phyloP scores from a whole-genome alignment of 2,329 filamentous ascomycete species.

The Aspergillus nomiae region DNA sequence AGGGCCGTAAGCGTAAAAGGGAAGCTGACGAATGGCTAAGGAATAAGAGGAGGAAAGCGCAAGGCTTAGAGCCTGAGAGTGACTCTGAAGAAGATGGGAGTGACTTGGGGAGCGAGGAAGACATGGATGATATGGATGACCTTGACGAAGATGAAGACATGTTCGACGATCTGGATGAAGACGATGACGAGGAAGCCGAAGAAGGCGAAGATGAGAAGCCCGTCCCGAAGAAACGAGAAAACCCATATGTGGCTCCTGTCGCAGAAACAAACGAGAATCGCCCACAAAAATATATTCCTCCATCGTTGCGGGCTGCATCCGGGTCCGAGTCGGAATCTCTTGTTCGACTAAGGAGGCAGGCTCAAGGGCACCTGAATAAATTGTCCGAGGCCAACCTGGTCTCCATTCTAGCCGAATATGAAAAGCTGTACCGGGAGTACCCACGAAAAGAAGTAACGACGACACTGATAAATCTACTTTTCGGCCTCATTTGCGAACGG shows the following conservation, averaged over 20 bases:
- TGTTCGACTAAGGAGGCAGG: constrained; percentile 71
- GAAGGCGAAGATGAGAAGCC: constrained; percentile 45
- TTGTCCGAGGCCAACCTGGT: constrained; percentile 88
- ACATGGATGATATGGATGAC: constrained; percentile 28
- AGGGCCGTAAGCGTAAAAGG: constrained; percentile 58
- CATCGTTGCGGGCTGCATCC: constrained; percentile 70
- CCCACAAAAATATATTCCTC: constrained; percentile 79
- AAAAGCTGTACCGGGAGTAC: constrained; percentile 79
- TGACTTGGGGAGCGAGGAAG: constrained; percentile 22
- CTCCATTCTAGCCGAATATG: constrained; percentile 78
- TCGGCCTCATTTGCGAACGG: constrained; percentile 77
- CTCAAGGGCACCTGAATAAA: constrained; percentile 88
- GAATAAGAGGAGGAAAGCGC: constrained; percentile 59
- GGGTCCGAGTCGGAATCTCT: constrained; percentile 68
- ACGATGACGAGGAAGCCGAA: constrained; percentile 28
- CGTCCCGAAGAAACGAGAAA: constrained; percentile 64
- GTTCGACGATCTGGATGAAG: constrained; percentile 28
- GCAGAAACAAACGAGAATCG: constrained; percentile 45
- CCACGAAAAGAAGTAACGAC: constrained; percentile 87
- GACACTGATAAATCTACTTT: constrained; percentile 72
- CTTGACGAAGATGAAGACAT: constrained; percentile 34
- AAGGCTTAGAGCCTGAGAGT: constrained; percentile 27
- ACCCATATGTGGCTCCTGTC: constrained; percentile 81
- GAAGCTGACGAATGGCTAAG: constrained; percentile 65
- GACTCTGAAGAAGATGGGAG: constrained; percentile 28